Evolutionary conservation across 768 basidiomycete species (phyloP), one percentile per base, ranked within the genome.

Genomic region (Mycena polygramma): DNA sequence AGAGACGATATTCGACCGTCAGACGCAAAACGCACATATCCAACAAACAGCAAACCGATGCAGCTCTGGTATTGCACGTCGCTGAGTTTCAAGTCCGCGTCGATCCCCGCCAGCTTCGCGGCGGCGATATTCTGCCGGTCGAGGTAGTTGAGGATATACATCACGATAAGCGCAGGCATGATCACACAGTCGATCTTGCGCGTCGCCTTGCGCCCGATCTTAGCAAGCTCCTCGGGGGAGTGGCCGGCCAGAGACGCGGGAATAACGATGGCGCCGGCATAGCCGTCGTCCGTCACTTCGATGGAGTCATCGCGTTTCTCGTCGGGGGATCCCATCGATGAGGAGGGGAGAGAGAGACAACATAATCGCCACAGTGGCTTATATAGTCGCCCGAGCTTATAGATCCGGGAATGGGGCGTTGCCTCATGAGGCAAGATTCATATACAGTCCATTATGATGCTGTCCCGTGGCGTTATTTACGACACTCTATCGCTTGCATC

Each of bases 91-190:
- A 73, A 52, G 57, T 73, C 71, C 14, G 43, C 36, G 26, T 52
- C 62, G 13, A 72, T 58, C 10, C 13, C 54, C 20, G 71, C 71
- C 22, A 72, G 68, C 37, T 69, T 69, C 30, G 71, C 71, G 17
- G 71, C 48, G 2, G 71, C 57, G 51, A 72, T 72, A 39, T 72
- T 72, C 68, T 72, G 71, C 11, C 71, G 71, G 49, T 72, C 71
- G 39, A 72, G 71, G 63, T 61, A 72, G 63, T 72, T 72, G 57
- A 72, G 66, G 39, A 72, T 45, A 24, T 72, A 69, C 71, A 72
- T 72, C 43, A 72, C 0, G 37, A 63, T 52, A 9, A 72, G 41
- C 4, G 71, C 66, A 22, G 71, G 71, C 71, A 72, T 63, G 37
- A 72, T 46, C 4, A 72, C 24, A 2, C 64, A 2, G 43, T 72